Conservation (phyloP, 495 filamentous ascomycete genomes). For the Neurospora sp. region DNA sequence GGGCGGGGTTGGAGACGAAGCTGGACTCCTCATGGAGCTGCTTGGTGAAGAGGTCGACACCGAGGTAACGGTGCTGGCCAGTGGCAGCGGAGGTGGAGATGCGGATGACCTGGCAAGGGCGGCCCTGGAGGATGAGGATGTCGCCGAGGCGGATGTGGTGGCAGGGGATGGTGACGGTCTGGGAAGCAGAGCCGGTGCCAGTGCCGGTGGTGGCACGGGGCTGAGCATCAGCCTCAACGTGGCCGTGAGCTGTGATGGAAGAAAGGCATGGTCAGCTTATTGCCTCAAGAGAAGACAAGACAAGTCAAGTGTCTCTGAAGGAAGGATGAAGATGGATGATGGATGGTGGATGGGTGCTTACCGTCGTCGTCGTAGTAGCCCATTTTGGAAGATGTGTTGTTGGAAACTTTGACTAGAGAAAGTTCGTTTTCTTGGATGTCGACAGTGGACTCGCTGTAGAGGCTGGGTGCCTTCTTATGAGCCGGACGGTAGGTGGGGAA, state of each 20-base stretch:
- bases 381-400: conserved; percentile 58
- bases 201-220: conserved; percentile 22
- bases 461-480: conserved; percentile 24
- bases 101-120: conserved; percentile 99
- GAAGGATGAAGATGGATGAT: neutral
- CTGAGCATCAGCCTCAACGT: conserved; percentile 42
- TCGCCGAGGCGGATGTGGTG: conserved; percentile 99
- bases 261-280: conserved; percentile 36
- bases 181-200: conserved; percentile 25
- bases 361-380: conserved; percentile 97
- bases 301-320: neutral
- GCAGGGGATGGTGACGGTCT: conserved; percentile 96
- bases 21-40: conserved; percentile 98
- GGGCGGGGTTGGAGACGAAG: conserved; percentile 92
- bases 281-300: neutral
- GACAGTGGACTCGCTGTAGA: conserved; percentile 37
- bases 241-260: conserved; percentile 35
- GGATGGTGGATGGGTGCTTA: conserved; percentile 20
- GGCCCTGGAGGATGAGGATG: conserved; percentile 96
- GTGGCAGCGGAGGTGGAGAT: conserved; percentile 97
- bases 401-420: conserved; percentile 3
- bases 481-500: conserved; percentile 14
- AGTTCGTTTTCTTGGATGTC: conserved; percentile 31
- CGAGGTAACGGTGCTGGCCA: conserved; percentile 98
- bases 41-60: conserved; percentile 98